Conservation (phyloP, 2,329 filamentous ascomycete genomes). For the Fusarium pseudoanthophilum region DNA sequence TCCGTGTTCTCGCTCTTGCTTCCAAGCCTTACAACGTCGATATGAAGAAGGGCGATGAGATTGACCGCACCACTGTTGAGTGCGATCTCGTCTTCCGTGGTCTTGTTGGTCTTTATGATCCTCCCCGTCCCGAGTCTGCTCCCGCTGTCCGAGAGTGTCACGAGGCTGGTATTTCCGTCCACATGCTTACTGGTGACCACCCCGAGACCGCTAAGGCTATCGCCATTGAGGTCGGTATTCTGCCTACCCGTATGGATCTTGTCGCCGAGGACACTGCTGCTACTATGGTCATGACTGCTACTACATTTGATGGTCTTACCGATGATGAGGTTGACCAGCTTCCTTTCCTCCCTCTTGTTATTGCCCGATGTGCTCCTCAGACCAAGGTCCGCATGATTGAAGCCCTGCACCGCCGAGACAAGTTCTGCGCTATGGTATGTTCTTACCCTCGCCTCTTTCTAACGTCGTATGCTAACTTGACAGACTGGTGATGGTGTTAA, state of each 20-base stretch:
- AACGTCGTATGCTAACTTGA: conserved; percentile 15
- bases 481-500: conserved; percentile 78
- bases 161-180: conserved; percentile 70
- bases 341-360: conserved; percentile 73
- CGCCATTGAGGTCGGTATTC: conserved; percentile 69
- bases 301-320: conserved; percentile 70
- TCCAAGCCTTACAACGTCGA: conserved; percentile 53
- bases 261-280: conserved; percentile 64
- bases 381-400: conserved; percentile 82
- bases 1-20: conserved; percentile 75
- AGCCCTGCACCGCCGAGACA: conserved; percentile 72
- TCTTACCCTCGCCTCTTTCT: not conserved
- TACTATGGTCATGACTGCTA: conserved; percentile 72
- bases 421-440: conserved; percentile 72
- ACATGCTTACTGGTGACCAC: conserved; percentile 76
- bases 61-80: conserved; percentile 66
- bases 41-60: conserved; percentile 55
- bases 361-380: conserved; percentile 74
- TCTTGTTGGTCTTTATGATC: conserved; percentile 76
- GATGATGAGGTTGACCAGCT: conserved; percentile 73
- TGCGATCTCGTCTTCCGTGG: conserved; percentile 71
- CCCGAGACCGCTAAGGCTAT: conserved; percentile 72
- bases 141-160: conserved; percentile 68
- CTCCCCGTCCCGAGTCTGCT: conserved; percentile 74
- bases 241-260: conserved; percentile 60